Base-by-base conservation (phyloP, 169 alveolate species). In the Eimeria zaria region DNA sequence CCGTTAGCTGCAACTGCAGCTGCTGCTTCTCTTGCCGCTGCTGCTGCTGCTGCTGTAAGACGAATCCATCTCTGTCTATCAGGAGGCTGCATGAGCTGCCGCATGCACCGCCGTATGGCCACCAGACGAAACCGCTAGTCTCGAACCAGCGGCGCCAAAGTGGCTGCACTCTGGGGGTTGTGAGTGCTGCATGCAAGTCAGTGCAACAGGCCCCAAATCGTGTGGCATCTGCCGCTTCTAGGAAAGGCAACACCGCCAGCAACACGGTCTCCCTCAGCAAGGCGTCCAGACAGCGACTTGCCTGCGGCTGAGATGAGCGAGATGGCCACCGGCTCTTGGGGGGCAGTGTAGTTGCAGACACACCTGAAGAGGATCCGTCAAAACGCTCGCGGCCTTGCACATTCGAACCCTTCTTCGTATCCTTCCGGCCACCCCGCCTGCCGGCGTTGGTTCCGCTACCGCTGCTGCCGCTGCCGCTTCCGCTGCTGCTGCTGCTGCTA, bases 41-140 rank as follows among this genome's bases (percentile, higher is more conserved):
- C 74, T 58, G 55, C 36, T 83, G 91, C n/a, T 18, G 55, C 33
- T 51, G 36, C 53, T 33, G 83, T 67, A 87, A 60, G 62, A 87
- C 41, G 62, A 87, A 87, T 11, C 93, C 93, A 48, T 87, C 93
- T 58, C 67, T 58, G 93, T 87, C 93, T 11, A 87, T 48, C 71
- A 62, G 46, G 46, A 33, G 44, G 81, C 53, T 39, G 83, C 93
- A 87, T 2, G 81, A 20, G 81, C 76, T 60, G 44, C 93, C 81
- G 93, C 93, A 87, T 20, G 71, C 93, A 4, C 93, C 93, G 58
- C 93, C 93, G 81, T 87, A 87, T 33, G 93, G 93, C 93, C 93
- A 87, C 81, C 81, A 87, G 48, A 87, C 93, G 62, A 87, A 87
- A 33, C 93, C 93, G 67, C 93, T 87, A 36, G 81, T 51, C 60